Evolutionary conservation across 805 yeast species (phyloP), one percentile per base, ranked within the genome.

Genomic region (Wickerhamomyces hampshirensis): DNA sequence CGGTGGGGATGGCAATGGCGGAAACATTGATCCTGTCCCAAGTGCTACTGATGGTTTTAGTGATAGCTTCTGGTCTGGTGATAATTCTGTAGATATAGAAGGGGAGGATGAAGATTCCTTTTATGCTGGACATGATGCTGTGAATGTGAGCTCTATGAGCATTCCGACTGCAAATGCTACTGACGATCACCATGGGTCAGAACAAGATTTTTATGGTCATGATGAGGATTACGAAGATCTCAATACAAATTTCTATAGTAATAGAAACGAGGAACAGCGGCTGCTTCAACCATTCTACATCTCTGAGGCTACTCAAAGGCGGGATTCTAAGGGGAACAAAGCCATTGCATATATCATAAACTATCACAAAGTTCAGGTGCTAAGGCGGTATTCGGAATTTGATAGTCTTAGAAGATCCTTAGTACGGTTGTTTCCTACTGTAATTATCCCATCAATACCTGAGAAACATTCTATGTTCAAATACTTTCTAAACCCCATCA

Each of bases 371-470:
- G 26, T 69, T 6, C 65, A 71, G 12, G 87, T 86, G 6, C 73
- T 84, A 23, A 68, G 98, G 49, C 66, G 98, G 30, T 93, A 91
- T 59, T 84, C 95, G 30, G 98, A 93, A 55, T 93, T 93, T 59
- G 97, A 87, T 53, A 73, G 83, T 37, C 68, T 93, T 21, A 65
- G 96, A 36, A 77, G 71, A 30, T 72, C 81, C 4, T 68, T 93
- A 18, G 65, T 77, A 5, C 78, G 78, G 50, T 63, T 85, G 23
- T 88, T 84, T 50, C 97, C 98, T 1, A 77, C 91, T 26, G 62
- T 78, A 5, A 69, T 93, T 4, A 73, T 93, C 2, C 98, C 98
- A 3, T 95, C 97, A 0, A 86, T 93, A n/a, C 98, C 98, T 0
- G 85, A 80, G 64, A 84, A 84, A 56, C 89, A 84, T 56, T 69